These are phyloP conservation scores for Trichosanthes cucumerina DNA, from an alignment of 306 rosid species.

Conservation along the genomic window DNA sequence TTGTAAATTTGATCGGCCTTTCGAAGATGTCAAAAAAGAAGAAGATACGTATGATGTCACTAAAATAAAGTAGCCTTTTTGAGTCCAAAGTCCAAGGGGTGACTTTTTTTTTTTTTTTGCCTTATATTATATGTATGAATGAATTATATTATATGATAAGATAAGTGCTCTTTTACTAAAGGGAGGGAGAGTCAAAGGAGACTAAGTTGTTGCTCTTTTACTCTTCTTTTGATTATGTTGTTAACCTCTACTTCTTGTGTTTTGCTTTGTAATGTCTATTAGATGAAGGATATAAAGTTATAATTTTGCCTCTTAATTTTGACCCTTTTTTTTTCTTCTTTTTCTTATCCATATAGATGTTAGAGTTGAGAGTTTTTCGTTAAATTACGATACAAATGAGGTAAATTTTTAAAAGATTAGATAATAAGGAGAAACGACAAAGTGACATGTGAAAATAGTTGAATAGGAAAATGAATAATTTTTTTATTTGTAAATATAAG, in stretches of 20 bases:
- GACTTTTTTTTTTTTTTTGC: background rate
- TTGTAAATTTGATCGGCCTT: conserved; percentile 31
- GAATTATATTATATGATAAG: background rate
- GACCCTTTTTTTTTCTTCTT: background rate
- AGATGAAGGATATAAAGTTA: background rate
- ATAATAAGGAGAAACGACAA: background rate
- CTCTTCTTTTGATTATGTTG: background rate
- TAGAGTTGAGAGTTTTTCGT: background rate
- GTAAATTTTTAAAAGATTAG: background rate
- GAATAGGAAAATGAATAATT: background rate
- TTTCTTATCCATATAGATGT: rapidly evolving
- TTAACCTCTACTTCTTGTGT: background rate
- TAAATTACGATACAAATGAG: background rate
- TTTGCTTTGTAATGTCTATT: background rate
- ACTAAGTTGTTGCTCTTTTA: background rate
- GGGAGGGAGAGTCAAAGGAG: background rate
- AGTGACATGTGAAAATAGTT: background rate
- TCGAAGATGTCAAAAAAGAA: conserved; percentile 3
- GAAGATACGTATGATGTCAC: background rate
- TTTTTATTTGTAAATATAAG: background rate
- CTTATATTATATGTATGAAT: background rate
- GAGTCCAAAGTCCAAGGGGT: background rate
- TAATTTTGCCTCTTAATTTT: background rate
- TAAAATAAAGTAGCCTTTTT: background rate
- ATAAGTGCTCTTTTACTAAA: conserved; percentile 1